Conservation (phyloP, 257 asterid species). For the Solanum virginianum region DNA sequence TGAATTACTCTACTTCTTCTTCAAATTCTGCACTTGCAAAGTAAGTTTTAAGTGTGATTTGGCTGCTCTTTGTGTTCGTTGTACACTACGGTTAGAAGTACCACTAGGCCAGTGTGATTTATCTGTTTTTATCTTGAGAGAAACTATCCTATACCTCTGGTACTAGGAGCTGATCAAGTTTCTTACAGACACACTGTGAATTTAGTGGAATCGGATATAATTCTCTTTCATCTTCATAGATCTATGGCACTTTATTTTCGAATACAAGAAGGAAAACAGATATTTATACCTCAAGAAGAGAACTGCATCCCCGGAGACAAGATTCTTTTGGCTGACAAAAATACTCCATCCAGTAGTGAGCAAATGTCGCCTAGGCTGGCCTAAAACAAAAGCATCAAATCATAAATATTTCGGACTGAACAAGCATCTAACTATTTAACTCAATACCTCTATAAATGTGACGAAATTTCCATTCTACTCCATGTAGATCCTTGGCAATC, state of each 20-base stretch:
- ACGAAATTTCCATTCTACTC: constrained; percentile 93
- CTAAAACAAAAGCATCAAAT: constrained; percentile 31
- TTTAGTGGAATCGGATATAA: background rate
- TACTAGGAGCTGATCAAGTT: background rate
- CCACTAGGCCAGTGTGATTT: background rate
- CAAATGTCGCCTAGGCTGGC: constrained; percentile 98
- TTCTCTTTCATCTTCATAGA: background rate
- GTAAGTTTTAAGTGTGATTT: background rate
- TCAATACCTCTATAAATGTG: constrained; percentile 88
- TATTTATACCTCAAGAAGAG: constrained; percentile 67
- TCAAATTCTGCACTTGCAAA: background rate
- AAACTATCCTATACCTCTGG: background rate
- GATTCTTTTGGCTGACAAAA: constrained; percentile 88
- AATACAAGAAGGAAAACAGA: background rate
- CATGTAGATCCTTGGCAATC: constrained; percentile 84
- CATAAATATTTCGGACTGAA: background rate
- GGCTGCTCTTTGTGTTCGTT: background rate
- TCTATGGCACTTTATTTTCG: background rate
- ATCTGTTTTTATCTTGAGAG: background rate
- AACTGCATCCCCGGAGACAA: constrained; percentile 86
- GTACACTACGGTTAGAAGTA: background rate
- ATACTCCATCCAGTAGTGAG: constrained; percentile 98
- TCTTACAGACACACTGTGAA: background rate
- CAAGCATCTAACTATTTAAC: background rate
- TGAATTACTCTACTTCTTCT: background rate